Evolutionary conservation across 768 basidiomycete species (phyloP).

Genomic region (Russula sp.): DNA sequence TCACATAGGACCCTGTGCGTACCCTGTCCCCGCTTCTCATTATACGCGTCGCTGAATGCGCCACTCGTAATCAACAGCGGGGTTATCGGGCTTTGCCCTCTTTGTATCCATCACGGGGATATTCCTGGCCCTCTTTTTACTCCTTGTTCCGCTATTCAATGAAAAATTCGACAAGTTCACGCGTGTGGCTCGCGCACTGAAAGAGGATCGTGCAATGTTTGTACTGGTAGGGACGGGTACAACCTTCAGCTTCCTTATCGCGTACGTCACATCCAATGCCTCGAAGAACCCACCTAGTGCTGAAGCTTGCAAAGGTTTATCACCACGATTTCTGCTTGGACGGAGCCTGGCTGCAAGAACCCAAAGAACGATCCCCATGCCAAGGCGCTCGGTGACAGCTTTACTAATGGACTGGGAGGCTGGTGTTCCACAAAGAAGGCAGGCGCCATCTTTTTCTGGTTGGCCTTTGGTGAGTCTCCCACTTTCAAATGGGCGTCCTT

Average conservation of each 20-base stretch:
- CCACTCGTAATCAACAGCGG: conserved; percentile 47
- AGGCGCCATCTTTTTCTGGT: conserved; percentile 84
- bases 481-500: not conserved
- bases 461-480: conserved; percentile 57
- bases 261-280: conserved; percentile 44
- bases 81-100: conserved; percentile 78
- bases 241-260: conserved; percentile 62
- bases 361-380: conserved; percentile 76
- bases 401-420: conserved; percentile 58
- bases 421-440: conserved; percentile 96
- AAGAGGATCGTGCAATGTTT: conserved; percentile 77
- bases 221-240: conserved; percentile 73
- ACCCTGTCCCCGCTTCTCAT: not conserved
- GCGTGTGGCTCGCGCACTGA: conserved; percentile 71
- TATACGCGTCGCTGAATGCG: not conserved
- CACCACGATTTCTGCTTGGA: conserved; percentile 80
- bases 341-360: conserved; percentile 85
- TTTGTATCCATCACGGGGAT: conserved; percentile 73
- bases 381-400: conserved; percentile 52
- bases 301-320: conserved; percentile 47
- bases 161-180: conserved; percentile 81
- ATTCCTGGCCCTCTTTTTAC: conserved; percentile 64
- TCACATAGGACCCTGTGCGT: conserved; percentile 81
- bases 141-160: conserved; percentile 72
- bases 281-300: conserved; percentile 11